Base-by-base conservation (phyloP, 2,329 filamentous ascomycete species). In the Exophiala mesophila region DNA sequence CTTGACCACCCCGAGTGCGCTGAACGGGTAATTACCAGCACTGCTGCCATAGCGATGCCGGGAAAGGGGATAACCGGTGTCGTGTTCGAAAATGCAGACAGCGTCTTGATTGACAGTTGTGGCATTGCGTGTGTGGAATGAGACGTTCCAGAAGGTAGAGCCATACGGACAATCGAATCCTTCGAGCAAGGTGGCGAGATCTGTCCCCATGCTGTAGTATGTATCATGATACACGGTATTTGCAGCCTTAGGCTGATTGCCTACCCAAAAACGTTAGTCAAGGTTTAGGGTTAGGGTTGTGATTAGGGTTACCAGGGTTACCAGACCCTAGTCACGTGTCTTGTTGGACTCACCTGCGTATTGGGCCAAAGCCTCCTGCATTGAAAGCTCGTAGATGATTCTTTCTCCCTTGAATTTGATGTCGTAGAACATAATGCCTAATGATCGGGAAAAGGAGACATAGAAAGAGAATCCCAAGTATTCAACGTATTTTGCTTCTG, bases 281-380 rank as follows among this genome's bases (percentile, higher is more conserved):
- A n/a, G 8, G 8, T n/a, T 28, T 28, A 28, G 24, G 24, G n/a
- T n/a, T n/a, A n/a, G n/a, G n/a, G n/a, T n/a, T n/a, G n/a, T n/a
- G n/a, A n/a, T 26, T 26, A 26, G 23, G 23, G 6, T 26, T 26
- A 26, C 7, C 23, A 6, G 23, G 7, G 23, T 26, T 7, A 7
- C 23, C 6, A 26, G 23, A 26, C 23, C 23, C 7, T 7, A 26
- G 23, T 34, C 7, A 34, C 32, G 12, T 34, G 17, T 16, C 29
- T 31, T 12, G n/a, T 31, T 31, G 3, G n/a, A n/a, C n/a, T n/a
- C n/a, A 26, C 62, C 62, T 10, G 69, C 71, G 48, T 76, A 76
- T 39, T 76, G 72, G 3, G 73, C 69, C 24, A 72, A 59, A 1
- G 72, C 72, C 55, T 76, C 73, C 52, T 77, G 71, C 40, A 75